Evolutionary conservation across 164 flowering plant genomes (phyloP).

Genomic region (Dillenia turbinata): DNA sequence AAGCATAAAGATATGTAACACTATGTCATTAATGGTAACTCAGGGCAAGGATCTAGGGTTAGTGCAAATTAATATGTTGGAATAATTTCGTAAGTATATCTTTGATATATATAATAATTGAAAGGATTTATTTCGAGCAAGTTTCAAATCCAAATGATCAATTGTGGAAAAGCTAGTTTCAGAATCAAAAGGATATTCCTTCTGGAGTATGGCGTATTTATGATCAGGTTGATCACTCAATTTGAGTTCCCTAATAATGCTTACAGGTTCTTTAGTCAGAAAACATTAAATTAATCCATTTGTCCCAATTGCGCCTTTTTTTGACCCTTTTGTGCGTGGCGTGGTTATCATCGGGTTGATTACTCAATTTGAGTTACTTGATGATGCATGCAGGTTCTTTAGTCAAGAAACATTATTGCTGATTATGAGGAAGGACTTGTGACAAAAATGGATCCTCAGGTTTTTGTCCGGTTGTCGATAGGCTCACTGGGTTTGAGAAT

Average conservation of each 20-base stretch:
- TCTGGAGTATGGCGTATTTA: not conserved
- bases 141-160: no score
- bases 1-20: no score
- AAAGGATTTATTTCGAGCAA: no score
- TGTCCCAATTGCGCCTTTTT: not conserved
- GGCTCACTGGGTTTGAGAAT: constrained; percentile 73
- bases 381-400: no score
- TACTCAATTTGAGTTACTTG: not conserved
- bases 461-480: constrained; percentile 71
- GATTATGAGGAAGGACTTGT: constrained; percentile 32
- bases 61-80: no score
- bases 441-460: constrained; percentile 79
- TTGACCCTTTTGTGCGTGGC: not conserved
- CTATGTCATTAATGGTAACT: no score
- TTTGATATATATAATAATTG: no score
- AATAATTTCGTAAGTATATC: no score
- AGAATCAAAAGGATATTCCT: not conserved
- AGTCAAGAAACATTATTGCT: not conserved
- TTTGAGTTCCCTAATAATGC: not conserved
- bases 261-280: not conserved
- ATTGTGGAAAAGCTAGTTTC: no score
- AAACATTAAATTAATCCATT: not conserved
- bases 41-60: no score
- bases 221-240: constrained; percentile 16
- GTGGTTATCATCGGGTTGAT: constrained; percentile 16